Evolutionary conservation across 805 yeast genomes (phyloP).

Genomic region (Danielia oregonensis): DNA sequence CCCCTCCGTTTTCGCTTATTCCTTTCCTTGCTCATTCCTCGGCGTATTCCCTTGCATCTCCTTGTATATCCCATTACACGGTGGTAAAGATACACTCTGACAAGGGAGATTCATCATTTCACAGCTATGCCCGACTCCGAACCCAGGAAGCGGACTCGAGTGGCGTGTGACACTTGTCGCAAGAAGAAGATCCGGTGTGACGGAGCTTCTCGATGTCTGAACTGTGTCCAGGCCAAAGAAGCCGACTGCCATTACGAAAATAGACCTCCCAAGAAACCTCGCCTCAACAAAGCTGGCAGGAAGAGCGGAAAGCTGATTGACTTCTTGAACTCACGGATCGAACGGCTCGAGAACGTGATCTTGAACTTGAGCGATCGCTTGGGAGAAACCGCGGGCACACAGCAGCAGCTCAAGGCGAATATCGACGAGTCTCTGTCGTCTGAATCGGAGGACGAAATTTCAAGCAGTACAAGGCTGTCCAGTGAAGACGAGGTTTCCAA

Average conservation of each 20-base stretch:
- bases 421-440: neutral
- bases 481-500: neutral
- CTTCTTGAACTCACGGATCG: neutral
- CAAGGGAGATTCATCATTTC: no score
- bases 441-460: no score
- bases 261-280: constrained; percentile 1
- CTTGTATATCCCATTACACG: no score
- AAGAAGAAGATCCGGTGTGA: constrained; percentile 15
- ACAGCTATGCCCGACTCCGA: no score
- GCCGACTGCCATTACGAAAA: constrained; percentile 1
- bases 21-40: no score
- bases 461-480: no score
- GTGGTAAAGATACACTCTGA: no score
- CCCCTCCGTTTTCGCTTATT: no score
- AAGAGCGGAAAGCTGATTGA: neutral
- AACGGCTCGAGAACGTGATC: neutral
- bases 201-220: constrained; percentile 10
- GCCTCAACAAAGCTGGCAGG: neutral
- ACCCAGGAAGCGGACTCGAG: constrained; percentile 8
- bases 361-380: neutral
- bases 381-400: neutral
- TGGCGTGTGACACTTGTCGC: constrained; percentile 15
- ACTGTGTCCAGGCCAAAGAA: constrained; percentile 7
- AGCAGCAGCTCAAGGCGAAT: no score
- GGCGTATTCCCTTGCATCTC: no score